Evolutionary conservation across 2,329 filamentous ascomycete species (phyloP).

Genomic region (Fusarium buharicum): DNA sequence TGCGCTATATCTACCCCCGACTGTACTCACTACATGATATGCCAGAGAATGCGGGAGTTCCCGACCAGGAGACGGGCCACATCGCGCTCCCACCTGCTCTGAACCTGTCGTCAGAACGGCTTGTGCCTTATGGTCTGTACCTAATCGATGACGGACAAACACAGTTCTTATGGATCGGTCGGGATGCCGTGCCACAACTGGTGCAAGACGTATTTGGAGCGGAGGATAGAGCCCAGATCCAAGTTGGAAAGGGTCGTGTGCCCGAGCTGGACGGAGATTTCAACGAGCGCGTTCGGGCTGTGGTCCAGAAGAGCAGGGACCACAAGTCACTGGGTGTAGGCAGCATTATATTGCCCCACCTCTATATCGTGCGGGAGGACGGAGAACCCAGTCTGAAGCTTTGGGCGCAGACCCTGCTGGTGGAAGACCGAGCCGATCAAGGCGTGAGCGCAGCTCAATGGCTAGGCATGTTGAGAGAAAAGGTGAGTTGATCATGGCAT

Average conservation of each 20-base stretch:
- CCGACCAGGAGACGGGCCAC: conserved; percentile 85
- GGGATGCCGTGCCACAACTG: conserved; percentile 90
- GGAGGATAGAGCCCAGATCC: conserved; percentile 82
- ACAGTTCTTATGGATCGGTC: conserved; percentile 96
- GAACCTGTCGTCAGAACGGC: conserved; percentile 87
- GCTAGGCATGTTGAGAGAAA: conserved; percentile 91
- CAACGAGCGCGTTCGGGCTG: conserved; percentile 90
- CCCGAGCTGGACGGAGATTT: conserved; percentile 95
- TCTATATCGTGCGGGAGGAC: conserved; percentile 95
- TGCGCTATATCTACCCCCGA: conserved; percentile 90
- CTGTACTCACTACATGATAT: conserved; percentile 94
- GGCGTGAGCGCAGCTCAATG: conserved; percentile 92
- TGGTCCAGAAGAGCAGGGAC: conserved; percentile 91
- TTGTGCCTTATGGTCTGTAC: conserved; percentile 92
- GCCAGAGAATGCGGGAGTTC: conserved; percentile 90
- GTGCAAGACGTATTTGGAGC: conserved; percentile 91
- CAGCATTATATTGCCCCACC: conserved; percentile 89
- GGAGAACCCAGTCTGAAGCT: conserved; percentile 94
- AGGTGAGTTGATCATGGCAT: conserved; percentile 67
- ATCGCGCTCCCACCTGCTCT: conserved; percentile 85
- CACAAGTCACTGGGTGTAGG: conserved; percentile 88
- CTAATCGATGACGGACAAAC: conserved; percentile 97
- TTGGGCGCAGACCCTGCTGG: conserved; percentile 95
- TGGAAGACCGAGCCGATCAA: conserved; percentile 95
- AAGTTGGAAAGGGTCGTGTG: conserved; percentile 88